A percentile compares a stretch with the other conserved stretches of the same genome.
Evolutionary conservation across 306 rosid species (phyloP).

Genomic region (Bauhinia variegata): DNA sequence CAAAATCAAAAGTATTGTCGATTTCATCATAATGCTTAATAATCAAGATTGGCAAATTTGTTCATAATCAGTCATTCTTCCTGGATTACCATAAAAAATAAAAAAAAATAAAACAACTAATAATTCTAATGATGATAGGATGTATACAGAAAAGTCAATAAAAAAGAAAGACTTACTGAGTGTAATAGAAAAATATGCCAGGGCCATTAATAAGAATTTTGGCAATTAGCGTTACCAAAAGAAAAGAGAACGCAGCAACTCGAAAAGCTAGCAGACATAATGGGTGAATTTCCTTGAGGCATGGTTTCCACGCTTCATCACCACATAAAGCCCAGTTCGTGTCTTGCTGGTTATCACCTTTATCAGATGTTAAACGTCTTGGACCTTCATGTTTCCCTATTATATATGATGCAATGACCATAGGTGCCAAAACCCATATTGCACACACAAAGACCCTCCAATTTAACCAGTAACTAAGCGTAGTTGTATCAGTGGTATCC

Average conservation of each 20-base stretch:
- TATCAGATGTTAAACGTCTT: slow-evolving; percentile 34
- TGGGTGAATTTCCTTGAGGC: slow-evolving; percentile 69
- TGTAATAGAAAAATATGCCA: slow-evolving; percentile 59
- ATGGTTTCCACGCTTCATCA: slow-evolving; percentile 75
- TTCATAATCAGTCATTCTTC: not conserved
- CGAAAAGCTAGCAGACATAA: slow-evolving; percentile 66
- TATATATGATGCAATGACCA: slow-evolving; percentile 42
- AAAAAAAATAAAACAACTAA: too few relatives aligned
- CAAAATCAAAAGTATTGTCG: not conserved
- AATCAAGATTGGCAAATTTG: not conserved
- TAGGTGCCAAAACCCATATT: slow-evolving; percentile 56
- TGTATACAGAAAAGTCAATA: slow-evolving; percentile 3
- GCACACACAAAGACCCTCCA: slow-evolving; percentile 71
- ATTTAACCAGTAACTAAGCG: slow-evolving; percentile 71
- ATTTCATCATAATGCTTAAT: slow-evolving; percentile 16
- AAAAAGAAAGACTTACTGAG: slow-evolving; percentile 66
- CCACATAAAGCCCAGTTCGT: slow-evolving; percentile 29
- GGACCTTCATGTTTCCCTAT: slow-evolving; percentile 55
- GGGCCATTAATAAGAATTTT: slow-evolving; percentile 48
- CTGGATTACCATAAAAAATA: not conserved
- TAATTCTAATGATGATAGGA: not conserved
- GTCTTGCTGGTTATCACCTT: slow-evolving; percentile 50
- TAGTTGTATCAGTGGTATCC: slow-evolving; percentile 47
- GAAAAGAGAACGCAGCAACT: slow-evolving; percentile 51
- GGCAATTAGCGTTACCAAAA: slow-evolving; percentile 51